Evolutionary conservation across 1,139 yeast genomes (phyloP), one percentile per base, ranked within the genome.

Genomic region (Citeromyces hawaiiensis): DNA sequence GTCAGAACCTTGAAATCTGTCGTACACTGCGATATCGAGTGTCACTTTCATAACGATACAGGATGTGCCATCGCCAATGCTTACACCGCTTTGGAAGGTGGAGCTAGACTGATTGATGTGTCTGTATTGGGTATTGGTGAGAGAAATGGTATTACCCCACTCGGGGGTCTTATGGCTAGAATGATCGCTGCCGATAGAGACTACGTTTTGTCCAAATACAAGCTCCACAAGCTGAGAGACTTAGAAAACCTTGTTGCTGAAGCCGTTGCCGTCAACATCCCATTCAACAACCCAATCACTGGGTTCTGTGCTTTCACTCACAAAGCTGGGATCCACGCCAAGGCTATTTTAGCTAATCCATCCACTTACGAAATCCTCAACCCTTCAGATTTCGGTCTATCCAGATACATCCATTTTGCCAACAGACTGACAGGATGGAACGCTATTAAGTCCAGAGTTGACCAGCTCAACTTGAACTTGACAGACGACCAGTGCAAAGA

Each of bases 291-390:
- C 69, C 97, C 97, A 52, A 87, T 91, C 61, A 91, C 98, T 38
- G 98, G 98, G 42, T 91, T 91, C 80, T 91, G 97, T 70, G 98
- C 98, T 40, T 91, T 91, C 68, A 91, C 98, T 42, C 98, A 91
- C 72, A 91, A 91, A 73, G 98, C 98, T 42, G 98, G 98, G 68
- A 88, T 91, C 56, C 98, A 91, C 60, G 97, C 98, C 55, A 91
- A 91, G 73, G 97, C 97, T 44, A 91, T 91, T 54, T 76, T 91
- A 53, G 98, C 98, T 46, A 91, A 91, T 67, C 98, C 98, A 48
- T 86, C 96, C 35, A 91, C 97, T 32, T 91, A 91, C 61, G 98
- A 91, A 70, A 91, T 91, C 54, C 74, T 91, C 59, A 83, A 83
- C 61, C 98, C 98, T 45, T 68, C 83, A 29, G 97, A 88, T 65